Conservation (phyloP, 2,329 filamentous ascomycete genomes). For the Fusarium vanettenii region DNA sequence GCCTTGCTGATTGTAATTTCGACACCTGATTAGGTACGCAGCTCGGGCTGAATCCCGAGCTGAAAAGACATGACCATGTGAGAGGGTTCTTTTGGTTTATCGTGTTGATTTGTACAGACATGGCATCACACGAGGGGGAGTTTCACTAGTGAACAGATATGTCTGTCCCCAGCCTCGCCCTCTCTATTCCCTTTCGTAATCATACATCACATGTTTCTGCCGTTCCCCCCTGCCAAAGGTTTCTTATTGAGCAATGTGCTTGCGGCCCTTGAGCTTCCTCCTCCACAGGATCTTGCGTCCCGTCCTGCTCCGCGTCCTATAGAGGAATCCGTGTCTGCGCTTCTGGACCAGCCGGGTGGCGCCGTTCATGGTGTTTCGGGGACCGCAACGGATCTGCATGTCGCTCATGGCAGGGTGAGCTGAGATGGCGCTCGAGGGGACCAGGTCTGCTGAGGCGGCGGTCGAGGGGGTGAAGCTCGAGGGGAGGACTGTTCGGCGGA, state of each 20-base stretch:
- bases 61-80: neutral
- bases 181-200: conserved; percentile 30
- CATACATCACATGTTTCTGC: conserved; percentile 32
- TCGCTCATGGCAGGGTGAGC: conserved; percentile 63
- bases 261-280: conserved; percentile 65
- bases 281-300: conserved; percentile 65
- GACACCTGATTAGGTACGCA: conserved; percentile 9
- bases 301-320: conserved; percentile 60
- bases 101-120: conserved; percentile 35
- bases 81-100: conserved; percentile 16
- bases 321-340: conserved; percentile 68
- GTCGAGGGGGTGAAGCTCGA: conserved; percentile 47
- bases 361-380: conserved; percentile 67
- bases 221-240: neutral
- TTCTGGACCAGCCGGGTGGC: conserved; percentile 68
- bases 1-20: neutral
- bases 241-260: conserved; percentile 45
- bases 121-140: conserved; percentile 31
- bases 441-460: conserved; percentile 54
- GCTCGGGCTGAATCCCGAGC: conserved; percentile 16
- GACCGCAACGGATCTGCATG: conserved; percentile 68
- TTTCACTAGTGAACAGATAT: neutral
- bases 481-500: conserved; percentile 46
- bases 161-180: conserved; percentile 9
- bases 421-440: conserved; percentile 60